Conservation (phyloP, 208 protist species). For the Crithidia brevicula region DNA sequence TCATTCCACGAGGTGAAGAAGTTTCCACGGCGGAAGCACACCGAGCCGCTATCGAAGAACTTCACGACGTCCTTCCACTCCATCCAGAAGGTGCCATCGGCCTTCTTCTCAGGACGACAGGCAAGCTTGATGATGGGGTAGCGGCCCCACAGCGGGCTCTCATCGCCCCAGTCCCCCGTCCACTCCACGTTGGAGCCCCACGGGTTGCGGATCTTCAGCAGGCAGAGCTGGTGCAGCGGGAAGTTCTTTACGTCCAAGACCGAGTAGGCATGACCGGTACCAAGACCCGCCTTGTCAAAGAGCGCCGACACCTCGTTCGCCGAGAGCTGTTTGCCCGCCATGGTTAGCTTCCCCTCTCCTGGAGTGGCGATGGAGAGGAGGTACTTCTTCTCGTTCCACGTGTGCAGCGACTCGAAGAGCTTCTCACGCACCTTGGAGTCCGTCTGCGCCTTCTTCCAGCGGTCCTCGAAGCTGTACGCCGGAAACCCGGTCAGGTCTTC, state of each 20-base stretch:
- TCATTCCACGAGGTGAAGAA: conserved; percentile 52
- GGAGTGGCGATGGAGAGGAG: conserved; percentile 67
- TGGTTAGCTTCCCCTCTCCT: conserved; percentile 31
- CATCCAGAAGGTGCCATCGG: conserved; percentile 77
- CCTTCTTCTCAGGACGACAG: conserved; percentile 50
- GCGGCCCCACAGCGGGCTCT: conserved; percentile 50
- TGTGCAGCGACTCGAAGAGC: conserved; percentile 53
- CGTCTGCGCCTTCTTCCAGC: conserved; percentile 44
- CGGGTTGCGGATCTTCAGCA: conserved; percentile 76
- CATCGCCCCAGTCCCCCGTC: conserved; percentile 61
- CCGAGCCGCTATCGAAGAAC: conserved; percentile 65
- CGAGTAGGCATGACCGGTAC: conserved; percentile 65
- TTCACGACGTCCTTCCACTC: conserved; percentile 71
- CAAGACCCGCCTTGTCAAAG: conserved; percentile 61
- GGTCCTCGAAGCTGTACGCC: conserved; percentile 43
- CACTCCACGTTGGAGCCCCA: conserved; percentile 77
- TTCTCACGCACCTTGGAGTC: conserved; percentile 34
- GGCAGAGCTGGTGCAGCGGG: conserved; percentile 46
- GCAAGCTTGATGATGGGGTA: conserved; percentile 58
- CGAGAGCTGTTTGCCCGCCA: conserved; percentile 30
- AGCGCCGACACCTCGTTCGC: conserved; percentile 25
- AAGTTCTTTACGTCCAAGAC: conserved; percentile 65
- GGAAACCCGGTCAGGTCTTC: conserved; percentile 75
- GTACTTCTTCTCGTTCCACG: conserved; percentile 58
- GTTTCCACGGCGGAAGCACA: conserved; percentile 59